phyloP scores from a whole-genome alignment of 2,329 filamentous ascomycete species.

The Fusarium sambucinum region DNA sequence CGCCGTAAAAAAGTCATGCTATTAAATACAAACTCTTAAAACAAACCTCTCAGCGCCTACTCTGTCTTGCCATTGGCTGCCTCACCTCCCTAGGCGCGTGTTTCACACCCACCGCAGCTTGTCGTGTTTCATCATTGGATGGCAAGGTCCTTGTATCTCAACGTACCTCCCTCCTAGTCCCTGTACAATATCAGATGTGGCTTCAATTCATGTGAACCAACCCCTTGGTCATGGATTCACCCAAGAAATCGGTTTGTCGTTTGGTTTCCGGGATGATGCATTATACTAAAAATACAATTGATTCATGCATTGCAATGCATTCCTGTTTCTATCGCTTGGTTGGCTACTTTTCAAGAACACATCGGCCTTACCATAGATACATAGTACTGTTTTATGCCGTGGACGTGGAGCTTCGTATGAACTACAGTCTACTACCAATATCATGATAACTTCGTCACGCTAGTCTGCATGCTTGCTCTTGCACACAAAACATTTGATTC shows the following conservation, averaged over 20 bases:
- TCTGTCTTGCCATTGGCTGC: conserved; percentile 46
- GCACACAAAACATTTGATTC: conserved; percentile 41
- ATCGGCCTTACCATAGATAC: background rate
- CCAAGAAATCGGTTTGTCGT: conserved; percentile 10
- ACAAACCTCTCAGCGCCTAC: conserved; percentile 48
- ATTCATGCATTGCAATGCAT: conserved; percentile 17
- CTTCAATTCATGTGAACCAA: conserved; percentile 23
- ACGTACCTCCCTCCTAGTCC: conserved; percentile 31
- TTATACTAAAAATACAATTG: conserved; percentile 39
- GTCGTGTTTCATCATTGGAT: conserved; percentile 47
- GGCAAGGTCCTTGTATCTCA: conserved; percentile 29
- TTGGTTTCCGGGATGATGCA: conserved; percentile 15
- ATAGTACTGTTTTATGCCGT: conserved; percentile 10
- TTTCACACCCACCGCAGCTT: conserved; percentile 46
- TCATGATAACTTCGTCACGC: conserved; percentile 10
- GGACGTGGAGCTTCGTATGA: background rate
- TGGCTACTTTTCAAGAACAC: background rate
- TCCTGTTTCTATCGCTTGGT: conserved; percentile 4
- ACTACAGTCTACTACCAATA: background rate
- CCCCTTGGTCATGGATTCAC: conserved; percentile 25
- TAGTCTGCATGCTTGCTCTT: conserved; percentile 2
- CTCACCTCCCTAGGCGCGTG: conserved; percentile 38
- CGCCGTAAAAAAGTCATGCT: background rate
- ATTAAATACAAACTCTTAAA: conserved; percentile 20
- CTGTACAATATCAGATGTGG: conserved; percentile 42